These are phyloP conservation scores for Torrubiellomyces zombiae DNA, from an alignment of 2,329 filamentous ascomycete genomes.

Conservation along the genomic window DNA sequence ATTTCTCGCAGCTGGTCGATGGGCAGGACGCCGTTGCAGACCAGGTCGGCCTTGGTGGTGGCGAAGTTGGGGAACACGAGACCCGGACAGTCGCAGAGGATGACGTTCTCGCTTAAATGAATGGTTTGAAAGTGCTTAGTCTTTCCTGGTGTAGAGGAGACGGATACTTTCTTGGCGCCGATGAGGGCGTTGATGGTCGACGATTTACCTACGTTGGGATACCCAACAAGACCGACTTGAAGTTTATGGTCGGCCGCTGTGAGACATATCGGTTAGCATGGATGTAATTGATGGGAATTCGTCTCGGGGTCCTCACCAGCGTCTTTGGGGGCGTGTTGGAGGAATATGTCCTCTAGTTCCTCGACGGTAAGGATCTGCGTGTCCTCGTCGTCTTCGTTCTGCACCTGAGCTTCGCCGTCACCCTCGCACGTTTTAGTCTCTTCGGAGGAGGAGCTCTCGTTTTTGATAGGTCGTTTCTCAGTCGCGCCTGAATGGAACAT, in stretches of 20 bases:
- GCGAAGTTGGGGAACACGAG: slow-evolving; percentile 98
- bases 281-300: not conserved
- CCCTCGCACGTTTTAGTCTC: slow-evolving; percentile 20
- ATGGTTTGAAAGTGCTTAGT: slow-evolving; percentile 99
- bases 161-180: slow-evolving; percentile 94
- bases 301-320: slow-evolving; percentile 23
- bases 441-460: slow-evolving; percentile 8
- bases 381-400: slow-evolving; percentile 29
- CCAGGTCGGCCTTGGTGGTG: slow-evolving; percentile 86
- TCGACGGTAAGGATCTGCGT: slow-evolving; percentile 81
- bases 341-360: slow-evolving; percentile 78
- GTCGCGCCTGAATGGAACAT: slow-evolving; percentile 10
- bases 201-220: slow-evolving; percentile 98
- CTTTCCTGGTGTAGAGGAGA: slow-evolving; percentile 92
- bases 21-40: slow-evolving; percentile 85
- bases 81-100: slow-evolving; percentile 95
- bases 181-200: slow-evolving; percentile 99
- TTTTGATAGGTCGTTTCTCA: slow-evolving; percentile 10
- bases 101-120: slow-evolving; percentile 73
- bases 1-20: slow-evolving; percentile 94
- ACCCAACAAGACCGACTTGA: slow-evolving; percentile 85
- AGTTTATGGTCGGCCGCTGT: slow-evolving; percentile 45
- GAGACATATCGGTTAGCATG: slow-evolving; percentile 5
- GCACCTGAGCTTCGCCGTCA: slow-evolving; percentile 10
- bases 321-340: slow-evolving; percentile 47